These are phyloP conservation scores for Coffea eugenioides DNA, from an alignment of 257 asterid genomes.

Conservation along the genomic window DNA sequence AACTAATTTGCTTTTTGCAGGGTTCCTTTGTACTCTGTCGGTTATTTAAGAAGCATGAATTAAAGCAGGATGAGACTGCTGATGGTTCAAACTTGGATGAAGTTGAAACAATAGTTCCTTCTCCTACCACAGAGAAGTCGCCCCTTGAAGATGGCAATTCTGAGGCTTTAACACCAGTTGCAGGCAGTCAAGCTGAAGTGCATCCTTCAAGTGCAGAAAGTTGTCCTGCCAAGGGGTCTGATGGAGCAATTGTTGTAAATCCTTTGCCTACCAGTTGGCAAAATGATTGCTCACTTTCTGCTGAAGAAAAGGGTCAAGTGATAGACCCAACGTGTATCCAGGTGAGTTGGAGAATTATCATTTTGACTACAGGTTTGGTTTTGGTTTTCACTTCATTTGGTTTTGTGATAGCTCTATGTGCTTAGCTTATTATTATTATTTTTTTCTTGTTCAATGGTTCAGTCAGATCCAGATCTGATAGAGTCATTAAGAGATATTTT, in stretches of 20 bases:
- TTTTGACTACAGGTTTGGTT: neutral
- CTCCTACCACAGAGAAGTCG: constrained; percentile 44
- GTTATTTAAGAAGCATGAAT: constrained; percentile 67
- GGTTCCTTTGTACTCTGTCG: constrained; percentile 91
- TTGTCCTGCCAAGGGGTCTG: constrained; percentile 26
- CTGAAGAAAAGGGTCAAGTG: constrained; percentile 25
- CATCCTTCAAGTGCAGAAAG: constrained; percentile 35
- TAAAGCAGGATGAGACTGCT: constrained; percentile 53
- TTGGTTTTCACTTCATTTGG: constrained; percentile 1
- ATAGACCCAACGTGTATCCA: constrained; percentile 40
- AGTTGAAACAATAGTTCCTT: constrained; percentile 43
- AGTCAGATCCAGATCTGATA: constrained; percentile 70
- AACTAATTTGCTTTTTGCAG: constrained; percentile 33
- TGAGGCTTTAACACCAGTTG: constrained; percentile 43
- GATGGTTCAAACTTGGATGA: constrained; percentile 46
- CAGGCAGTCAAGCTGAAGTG: constrained; percentile 22
- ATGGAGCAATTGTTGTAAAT: constrained; percentile 23
- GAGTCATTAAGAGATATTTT: constrained; percentile 39
- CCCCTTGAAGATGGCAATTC: constrained; percentile 50
- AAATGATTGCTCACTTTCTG: constrained; percentile 24
- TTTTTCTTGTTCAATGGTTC: constrained; percentile 22
- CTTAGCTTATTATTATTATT: neutral
- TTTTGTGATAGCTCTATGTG: neutral
- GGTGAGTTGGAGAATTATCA: constrained; percentile 39
- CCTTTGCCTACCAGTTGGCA: constrained; percentile 27